A percentile compares a stretch with the other conserved stretches of the same genome.
phyloP scores from a whole-genome alignment of 805 yeast genomes.

The Cyberlindnera mrakii region DNA sequence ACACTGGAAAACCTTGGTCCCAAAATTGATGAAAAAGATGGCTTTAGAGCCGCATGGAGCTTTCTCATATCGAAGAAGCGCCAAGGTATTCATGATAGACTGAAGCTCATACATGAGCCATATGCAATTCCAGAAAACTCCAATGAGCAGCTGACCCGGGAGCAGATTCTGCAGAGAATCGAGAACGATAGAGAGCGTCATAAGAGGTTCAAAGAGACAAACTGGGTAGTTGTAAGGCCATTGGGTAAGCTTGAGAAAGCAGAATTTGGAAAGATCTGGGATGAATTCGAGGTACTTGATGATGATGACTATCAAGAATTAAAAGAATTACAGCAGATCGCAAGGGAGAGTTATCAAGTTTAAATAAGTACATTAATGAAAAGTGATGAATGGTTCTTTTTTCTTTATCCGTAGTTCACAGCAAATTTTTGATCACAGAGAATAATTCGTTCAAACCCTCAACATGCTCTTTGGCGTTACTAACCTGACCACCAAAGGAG shows the following conservation, averaged over 20 bases:
- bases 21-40: constrained; percentile 4
- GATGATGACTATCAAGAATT: constrained; percentile 45
- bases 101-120: constrained; percentile 6
- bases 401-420: no score
- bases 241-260: constrained; percentile 32
- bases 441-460: constrained; percentile 68
- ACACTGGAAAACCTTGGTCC: constrained; percentile 3
- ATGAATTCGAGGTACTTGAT: constrained; percentile 27
- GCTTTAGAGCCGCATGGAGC: constrained; percentile 18
- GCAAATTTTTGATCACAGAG: constrained; percentile 32
- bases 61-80: constrained; percentile 16
- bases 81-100: constrained; percentile 10
- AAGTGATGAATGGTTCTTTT: no score
- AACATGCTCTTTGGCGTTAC: constrained; percentile 54
- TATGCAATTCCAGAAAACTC: background rate
- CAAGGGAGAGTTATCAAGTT: constrained; percentile 40
- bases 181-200: constrained; percentile 92
- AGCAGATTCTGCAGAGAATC: constrained; percentile 70
- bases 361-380: background rate
- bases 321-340: constrained; percentile 49
- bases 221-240: constrained; percentile 63
- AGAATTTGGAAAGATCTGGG: constrained; percentile 47
- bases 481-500: constrained; percentile 45
- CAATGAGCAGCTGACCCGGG: constrained; percentile 23
- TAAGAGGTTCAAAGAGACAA: constrained; percentile 73